These are phyloP conservation scores for Leccinum subrobustum DNA, from an alignment of 1,284 basidiomycete genomes.

Conservation along the genomic window DNA sequence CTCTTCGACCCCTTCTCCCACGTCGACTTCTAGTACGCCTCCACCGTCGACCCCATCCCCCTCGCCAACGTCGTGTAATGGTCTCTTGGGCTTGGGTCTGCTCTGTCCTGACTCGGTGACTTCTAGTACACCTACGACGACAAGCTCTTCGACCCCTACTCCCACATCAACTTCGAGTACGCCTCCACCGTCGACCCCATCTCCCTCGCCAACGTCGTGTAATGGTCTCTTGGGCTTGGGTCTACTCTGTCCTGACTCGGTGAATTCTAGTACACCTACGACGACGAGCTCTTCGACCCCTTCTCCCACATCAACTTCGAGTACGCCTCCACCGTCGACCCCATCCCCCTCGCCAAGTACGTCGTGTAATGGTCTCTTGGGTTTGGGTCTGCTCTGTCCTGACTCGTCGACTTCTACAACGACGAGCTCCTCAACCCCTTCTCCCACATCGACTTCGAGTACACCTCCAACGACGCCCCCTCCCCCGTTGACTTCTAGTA, in stretches of 20 bases:
- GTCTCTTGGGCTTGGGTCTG: background rate
- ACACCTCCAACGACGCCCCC: background rate
- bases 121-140: background rate
- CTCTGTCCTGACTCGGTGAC: background rate
- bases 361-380: background rate
- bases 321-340: background rate
- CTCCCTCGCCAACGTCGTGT: constrained; percentile 8
- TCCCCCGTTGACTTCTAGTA: background rate
- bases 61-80: background rate
- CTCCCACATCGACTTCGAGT: background rate
- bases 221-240: constrained; percentile 15
- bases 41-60: background rate
- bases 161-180: too few relatives aligned
- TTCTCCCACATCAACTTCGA: background rate
- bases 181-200: too few relatives aligned
- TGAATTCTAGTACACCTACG: background rate
- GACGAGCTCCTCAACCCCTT: background rate
- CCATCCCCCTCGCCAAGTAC: background rate
- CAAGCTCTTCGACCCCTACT: background rate
- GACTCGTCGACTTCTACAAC: background rate
- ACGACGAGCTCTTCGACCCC: background rate
- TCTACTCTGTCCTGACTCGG: constrained; percentile 7
- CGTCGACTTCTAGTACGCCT: background rate
- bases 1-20: background rate
- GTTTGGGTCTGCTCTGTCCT: background rate